Evolutionary conservation across 345 rosid species (phyloP).

Genomic region (Kernera saxatilis): DNA sequence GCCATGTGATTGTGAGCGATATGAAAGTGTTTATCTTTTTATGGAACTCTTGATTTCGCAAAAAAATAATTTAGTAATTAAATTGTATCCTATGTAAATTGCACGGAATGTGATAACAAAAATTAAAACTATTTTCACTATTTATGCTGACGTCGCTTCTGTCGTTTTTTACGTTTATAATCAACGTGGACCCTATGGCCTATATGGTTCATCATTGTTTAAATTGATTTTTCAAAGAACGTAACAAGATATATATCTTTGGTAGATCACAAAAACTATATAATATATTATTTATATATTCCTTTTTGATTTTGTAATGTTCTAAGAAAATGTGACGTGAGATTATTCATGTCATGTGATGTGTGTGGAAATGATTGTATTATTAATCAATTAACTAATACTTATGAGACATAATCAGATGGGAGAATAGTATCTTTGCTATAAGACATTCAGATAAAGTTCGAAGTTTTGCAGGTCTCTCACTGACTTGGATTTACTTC

Average conservation of each 20-base stretch:
- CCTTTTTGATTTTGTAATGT: background rate
- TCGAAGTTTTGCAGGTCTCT: conserved; percentile 31
- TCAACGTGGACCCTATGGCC: conserved; percentile 21
- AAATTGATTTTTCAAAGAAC: background rate
- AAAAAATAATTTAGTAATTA: background rate
- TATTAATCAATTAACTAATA: background rate
- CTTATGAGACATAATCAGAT: conserved; percentile 8
- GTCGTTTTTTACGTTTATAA: conserved; percentile 13
- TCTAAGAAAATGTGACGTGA: conserved; percentile 7
- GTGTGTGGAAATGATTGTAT: conserved; percentile 6
- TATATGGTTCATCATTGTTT: background rate
- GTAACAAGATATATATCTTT: conserved; percentile 6
- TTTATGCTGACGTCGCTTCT: conserved; percentile 16
- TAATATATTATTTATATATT: background rate
- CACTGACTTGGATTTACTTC: conserved; percentile 47
- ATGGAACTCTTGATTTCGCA: conserved; percentile 12
- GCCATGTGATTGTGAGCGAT: conserved; percentile 42
- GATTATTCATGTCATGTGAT: conserved; percentile 21
- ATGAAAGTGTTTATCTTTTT: conserved; percentile 13
- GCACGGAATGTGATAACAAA: conserved; percentile 31
- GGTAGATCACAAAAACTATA: conserved; percentile 17
- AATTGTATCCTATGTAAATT: conserved; percentile 1
- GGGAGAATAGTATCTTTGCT: conserved; percentile 57
- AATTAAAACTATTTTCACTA: background rate
- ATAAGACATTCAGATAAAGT: conserved; percentile 45